Base-by-base conservation (phyloP, 1,284 basidiomycete species). In the Cryptococcus sp. region DNA sequence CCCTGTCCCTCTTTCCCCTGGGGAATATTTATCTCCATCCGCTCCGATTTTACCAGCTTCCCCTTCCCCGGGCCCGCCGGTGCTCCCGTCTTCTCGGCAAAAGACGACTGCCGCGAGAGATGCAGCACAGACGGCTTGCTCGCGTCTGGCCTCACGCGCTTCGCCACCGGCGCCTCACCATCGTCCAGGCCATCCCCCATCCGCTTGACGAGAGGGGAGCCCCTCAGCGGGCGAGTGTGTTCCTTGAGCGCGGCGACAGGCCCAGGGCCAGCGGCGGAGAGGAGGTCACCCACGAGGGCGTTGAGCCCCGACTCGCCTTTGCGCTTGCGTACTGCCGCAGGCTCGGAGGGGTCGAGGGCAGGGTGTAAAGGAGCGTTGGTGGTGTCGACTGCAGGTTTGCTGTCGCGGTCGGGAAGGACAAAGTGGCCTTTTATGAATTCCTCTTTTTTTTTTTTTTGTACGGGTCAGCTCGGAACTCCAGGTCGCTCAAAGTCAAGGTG, bases 261-360 rank as follows among this genome's bases (percentile, higher is more conserved):
- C 28, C 28, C 28, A 9, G 28, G 28, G 20, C 42, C 52, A 12
- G 65, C 53, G 0, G 68, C 68, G 11, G 66, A 67, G 5, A 76
- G 60, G 50, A 75, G 54, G 18, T 74, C 68, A n/a, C 63, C 65
- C 13, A 74, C 72, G 12, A 76, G 67, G 4, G 50, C 52, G 28
- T 56, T 57, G 9, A 63, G 35, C 1, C 59, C 65, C n/a, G n/a
- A n/a, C 33, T 66, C 69, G 35, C 63, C 48, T 50, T 70, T 69
- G 23, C 69, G 64, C 45, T 71, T 72, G 18, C 63, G 59, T 11
- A 75, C 47, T 0, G 65, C 59, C 1, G 66, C 69, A 0, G 69
- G 72, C 43, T 66, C 65, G 18, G 66, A 61, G 21, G 65, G 61
- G 23, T 62, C 60, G 28, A 63, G 59, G 6, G 56, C 45, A 33